Percentiles rank a stretch among this genome's conserved stretches.
Conservation (phyloP, 169 alveolate species). For the Sarcocystis neurona region DNA sequence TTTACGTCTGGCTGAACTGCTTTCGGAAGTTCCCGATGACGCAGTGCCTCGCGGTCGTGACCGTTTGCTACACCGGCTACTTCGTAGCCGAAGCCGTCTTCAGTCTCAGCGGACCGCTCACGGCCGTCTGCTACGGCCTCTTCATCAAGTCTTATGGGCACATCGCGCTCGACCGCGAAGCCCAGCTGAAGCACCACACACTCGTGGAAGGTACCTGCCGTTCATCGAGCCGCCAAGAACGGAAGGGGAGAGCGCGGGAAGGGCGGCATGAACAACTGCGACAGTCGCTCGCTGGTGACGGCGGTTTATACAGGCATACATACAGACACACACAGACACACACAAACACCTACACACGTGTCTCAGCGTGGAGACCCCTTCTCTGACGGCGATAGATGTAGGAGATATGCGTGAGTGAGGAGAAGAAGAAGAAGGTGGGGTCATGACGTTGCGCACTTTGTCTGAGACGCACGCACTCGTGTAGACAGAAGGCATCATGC, state of each 20-base stretch:
- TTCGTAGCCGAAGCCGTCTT: slow-evolving; percentile 80
- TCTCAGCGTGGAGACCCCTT: too few relatives aligned
- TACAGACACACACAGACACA: not conserved
- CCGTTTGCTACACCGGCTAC: slow-evolving; percentile 73
- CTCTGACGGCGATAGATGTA: not conserved
- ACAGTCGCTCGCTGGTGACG: not conserved
- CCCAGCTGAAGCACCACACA: slow-evolving; percentile 64
- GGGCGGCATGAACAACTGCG: not conserved
- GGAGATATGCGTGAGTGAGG: not conserved
- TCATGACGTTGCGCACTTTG: not conserved
- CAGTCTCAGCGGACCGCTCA: slow-evolving; percentile 83
- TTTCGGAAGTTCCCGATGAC: slow-evolving; percentile 78
- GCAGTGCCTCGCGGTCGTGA: slow-evolving; percentile 73
- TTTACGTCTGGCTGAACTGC: slow-evolving; percentile 78
- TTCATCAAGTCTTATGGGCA: slow-evolving; percentile 83
- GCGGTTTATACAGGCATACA: slow-evolving; percentile 62
- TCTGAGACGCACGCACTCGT: not conserved
- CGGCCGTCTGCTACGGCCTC: slow-evolving; percentile 86
- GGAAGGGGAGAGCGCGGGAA: not conserved
- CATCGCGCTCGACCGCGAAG: slow-evolving; percentile 82
- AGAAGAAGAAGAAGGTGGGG: not conserved
- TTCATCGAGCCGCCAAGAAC: not conserved
- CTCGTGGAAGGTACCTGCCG: slow-evolving; percentile 62
- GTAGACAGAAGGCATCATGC: not conserved
- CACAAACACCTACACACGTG: slow-evolving; percentile 4